Conservation (phyloP, 305 asterid genomes). For the Fraxinus dipetala region DNA sequence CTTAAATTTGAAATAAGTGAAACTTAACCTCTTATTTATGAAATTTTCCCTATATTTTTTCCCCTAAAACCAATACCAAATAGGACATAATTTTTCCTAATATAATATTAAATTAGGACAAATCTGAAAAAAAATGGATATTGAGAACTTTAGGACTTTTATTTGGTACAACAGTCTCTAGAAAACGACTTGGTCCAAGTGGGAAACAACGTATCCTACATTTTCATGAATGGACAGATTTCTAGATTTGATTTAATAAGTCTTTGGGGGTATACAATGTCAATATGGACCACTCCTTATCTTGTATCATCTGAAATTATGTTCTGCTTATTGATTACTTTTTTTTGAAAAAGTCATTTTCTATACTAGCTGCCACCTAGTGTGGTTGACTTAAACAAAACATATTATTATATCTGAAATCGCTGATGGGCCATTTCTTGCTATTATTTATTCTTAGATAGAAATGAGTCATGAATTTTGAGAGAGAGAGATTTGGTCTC, state of each 20-base stretch:
- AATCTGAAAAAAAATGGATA: background rate
- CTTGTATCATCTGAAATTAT: background rate
- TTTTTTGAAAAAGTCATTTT: background rate
- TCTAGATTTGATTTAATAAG: background rate
- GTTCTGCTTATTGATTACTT: background rate
- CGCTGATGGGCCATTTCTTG: background rate
- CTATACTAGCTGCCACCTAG: background rate
- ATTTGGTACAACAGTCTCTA: background rate
- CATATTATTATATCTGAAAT: background rate
- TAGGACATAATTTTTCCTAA: background rate
- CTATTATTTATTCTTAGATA: background rate
- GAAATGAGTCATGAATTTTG: background rate
- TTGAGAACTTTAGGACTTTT: background rate
- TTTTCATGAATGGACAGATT: background rate
- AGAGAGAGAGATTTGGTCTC: background rate
- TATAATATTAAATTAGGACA: background rate
- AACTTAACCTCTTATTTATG: too few relatives aligned
- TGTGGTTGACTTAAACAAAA: background rate
- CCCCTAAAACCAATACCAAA: background rate
- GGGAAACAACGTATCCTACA: background rate
- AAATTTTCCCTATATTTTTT: too few relatives aligned
- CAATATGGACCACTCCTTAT: background rate
- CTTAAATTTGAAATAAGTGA: too few relatives aligned
- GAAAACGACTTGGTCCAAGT: background rate
- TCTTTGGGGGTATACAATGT: background rate